A percentile compares a stretch with the other conserved stretches of the same genome.
phyloP scores from a whole-genome alignment of 805 yeast genomes.

The Lachancea mirantina region DNA sequence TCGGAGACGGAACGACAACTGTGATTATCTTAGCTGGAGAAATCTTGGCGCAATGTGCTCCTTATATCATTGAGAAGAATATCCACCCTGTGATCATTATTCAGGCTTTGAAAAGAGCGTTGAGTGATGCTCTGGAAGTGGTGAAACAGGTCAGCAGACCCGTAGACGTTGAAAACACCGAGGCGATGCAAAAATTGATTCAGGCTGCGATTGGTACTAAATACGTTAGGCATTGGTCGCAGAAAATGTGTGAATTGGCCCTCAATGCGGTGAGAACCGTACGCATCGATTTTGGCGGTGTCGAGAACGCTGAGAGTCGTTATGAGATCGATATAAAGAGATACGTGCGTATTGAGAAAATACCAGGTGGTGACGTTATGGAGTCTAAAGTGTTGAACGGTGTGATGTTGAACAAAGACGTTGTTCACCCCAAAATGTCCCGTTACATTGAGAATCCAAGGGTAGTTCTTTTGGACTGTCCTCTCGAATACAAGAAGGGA shows the following conservation, averaged over 20 bases:
- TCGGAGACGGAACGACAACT: slow-evolving; percentile 97
- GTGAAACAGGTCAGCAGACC: slow-evolving; percentile 78
- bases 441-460: slow-evolving; percentile 85
- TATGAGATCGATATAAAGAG: slow-evolving; percentile 90
- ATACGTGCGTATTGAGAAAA: slow-evolving; percentile 88
- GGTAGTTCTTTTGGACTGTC: slow-evolving; percentile 85
- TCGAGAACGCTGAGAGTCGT: slow-evolving; percentile 41
- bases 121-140: slow-evolving; percentile 82
- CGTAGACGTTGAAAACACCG: slow-evolving; percentile 76
- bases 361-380: slow-evolving; percentile 96
- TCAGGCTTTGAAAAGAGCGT: slow-evolving; percentile 86
- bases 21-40: slow-evolving; percentile 97
- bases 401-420: slow-evolving; percentile 88
- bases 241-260: slow-evolving; percentile 83
- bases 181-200: slow-evolving; percentile 79
- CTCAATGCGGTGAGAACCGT: slow-evolving; percentile 85
- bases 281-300: slow-evolving; percentile 42
- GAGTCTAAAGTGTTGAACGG: slow-evolving; percentile 88
- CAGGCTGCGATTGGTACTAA: slow-evolving; percentile 94
- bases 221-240: slow-evolving; percentile 85
- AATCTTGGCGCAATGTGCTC: slow-evolving; percentile 89
- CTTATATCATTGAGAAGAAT: slow-evolving; percentile 81
- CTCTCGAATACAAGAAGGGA: slow-evolving; percentile 96
- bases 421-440: slow-evolving; percentile 98
- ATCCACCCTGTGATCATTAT: slow-evolving; percentile 96